Evolutionary conservation across 345 rosid species (phyloP), one percentile per base, ranked within the genome.

Genomic region (Linum trigynum): DNA sequence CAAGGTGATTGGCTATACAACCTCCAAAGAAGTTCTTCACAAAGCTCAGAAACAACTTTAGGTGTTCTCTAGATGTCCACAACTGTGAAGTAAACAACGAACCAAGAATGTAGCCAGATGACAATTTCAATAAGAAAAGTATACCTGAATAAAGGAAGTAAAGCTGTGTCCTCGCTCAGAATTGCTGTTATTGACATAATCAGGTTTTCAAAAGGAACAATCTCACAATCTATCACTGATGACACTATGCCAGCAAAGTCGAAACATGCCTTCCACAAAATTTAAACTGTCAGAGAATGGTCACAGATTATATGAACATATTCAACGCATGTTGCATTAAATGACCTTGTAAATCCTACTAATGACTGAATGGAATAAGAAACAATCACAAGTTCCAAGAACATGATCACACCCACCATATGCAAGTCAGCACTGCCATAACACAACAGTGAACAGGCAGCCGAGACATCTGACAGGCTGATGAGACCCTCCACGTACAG

Each of bases 201-300:
- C 36, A 90, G 63, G 65, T 75, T 80, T 82, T 84, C 85, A 67
- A 81, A 77, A 68, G 96, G 97, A 74, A 90, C 79, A 65, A 82
- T 72, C 74, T 84, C 85, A 79, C 71, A 77, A 74, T 76, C 81
- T 65, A 83, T 68, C 64, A 83, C 83, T 23, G 98, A 88, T 73
- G 79, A 85, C 35, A 84, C 72, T 65, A 86, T 77, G 68, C 92
- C 78, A 67, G 86, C 90, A 59, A 90, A 88, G 75, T 92, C 97
- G 74, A 90, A 86, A 81, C 96, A 88, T 64, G 96, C 98, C 98
- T 92, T 79, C 79, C 76, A 85, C 70, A 86, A 73, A 76, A 80
- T 62, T 71, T 69, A 39, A 78, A 66, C 57, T 69, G 74, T 87
- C 83, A 92, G 87, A 80, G 65, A 75, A 79, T 43, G 38, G 65